These are phyloP conservation scores for Tetradesmus obliquus DNA, from an alignment of 139 green algal species.

Conservation along the genomic window DNA sequence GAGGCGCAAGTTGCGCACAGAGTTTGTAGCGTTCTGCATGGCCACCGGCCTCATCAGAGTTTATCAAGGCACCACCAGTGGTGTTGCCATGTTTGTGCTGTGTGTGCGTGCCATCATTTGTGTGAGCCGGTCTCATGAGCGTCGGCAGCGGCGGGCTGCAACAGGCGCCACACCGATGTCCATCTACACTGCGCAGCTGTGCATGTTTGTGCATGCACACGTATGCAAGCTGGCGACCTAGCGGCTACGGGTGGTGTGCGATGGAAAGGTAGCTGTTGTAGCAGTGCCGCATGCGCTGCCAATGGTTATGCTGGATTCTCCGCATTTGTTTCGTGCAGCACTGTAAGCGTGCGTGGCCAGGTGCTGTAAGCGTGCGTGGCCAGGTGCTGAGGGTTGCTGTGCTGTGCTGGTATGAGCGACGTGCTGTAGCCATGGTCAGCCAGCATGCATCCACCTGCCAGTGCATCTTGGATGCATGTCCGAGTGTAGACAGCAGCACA, in stretches of 20 bases:
- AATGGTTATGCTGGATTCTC: not conserved
- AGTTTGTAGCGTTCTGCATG: not conserved
- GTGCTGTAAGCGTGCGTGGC: not conserved
- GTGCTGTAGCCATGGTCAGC: too few relatives aligned
- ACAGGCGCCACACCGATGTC: too few relatives aligned
- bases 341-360: not conserved
- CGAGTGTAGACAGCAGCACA: too few relatives aligned
- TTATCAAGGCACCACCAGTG: not conserved
- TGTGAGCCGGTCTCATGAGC: not conserved
- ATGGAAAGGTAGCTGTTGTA: not conserved
- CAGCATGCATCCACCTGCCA: too few relatives aligned
- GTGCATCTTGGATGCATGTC: too few relatives aligned
- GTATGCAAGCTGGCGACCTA: not conserved
- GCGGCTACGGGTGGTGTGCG: too few relatives aligned
- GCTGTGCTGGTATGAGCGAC: not conserved
- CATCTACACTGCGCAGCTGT: not conserved
- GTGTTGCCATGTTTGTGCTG: not conserved
- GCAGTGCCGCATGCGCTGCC: not conserved
- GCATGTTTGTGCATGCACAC: not conserved
- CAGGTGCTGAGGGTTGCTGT: not conserved
- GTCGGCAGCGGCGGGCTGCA: too few relatives aligned
- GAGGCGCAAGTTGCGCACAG: not conserved
- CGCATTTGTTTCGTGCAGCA: not conserved
- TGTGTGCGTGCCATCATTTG: not conserved
- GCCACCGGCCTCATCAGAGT: not conserved